A percentile compares a stretch with the other conserved stretches of the same genome.
Conservation (phyloP, 2,329 filamentous ascomycete genomes). For the Penicillium sp. region DNA sequence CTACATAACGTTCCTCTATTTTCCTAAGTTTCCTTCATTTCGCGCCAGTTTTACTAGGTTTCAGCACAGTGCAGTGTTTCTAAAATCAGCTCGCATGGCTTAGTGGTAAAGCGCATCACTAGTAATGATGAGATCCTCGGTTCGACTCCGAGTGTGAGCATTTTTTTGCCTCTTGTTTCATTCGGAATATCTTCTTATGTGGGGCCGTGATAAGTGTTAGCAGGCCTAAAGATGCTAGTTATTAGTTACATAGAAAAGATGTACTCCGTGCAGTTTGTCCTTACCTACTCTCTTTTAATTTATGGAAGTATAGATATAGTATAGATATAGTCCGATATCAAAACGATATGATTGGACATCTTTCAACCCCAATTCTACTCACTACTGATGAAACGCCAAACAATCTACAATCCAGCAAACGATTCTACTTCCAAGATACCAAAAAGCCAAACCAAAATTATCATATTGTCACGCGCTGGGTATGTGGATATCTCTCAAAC, state of each 20-base stretch:
- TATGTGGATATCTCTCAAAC: background rate
- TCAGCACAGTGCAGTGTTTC: no score
- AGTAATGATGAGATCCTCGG: background rate
- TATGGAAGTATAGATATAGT: no score
- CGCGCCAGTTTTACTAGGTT: no score
- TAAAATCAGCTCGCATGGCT: background rate
- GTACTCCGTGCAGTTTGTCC: no score
- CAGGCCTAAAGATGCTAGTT: no score
- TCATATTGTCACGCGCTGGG: background rate
- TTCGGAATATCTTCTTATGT: no score
- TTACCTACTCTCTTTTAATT: no score
- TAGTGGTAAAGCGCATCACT: background rate
- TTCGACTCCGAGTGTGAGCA: background rate
- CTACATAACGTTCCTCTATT: no score
- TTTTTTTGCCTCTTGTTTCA: background rate
- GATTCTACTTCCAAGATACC: background rate
- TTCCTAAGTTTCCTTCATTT: no score
- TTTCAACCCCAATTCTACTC: conserved; percentile 15
- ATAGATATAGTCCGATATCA: no score
- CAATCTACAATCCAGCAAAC: background rate
- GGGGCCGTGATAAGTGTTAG: no score
- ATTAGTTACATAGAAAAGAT: no score
- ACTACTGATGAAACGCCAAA: background rate
- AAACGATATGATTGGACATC: conserved; percentile 29
- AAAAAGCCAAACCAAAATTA: background rate